These are phyloP conservation scores for Mollisiaceae sp. DNA, from an alignment of 2,329 filamentous ascomycete genomes.

Conservation along the genomic window DNA sequence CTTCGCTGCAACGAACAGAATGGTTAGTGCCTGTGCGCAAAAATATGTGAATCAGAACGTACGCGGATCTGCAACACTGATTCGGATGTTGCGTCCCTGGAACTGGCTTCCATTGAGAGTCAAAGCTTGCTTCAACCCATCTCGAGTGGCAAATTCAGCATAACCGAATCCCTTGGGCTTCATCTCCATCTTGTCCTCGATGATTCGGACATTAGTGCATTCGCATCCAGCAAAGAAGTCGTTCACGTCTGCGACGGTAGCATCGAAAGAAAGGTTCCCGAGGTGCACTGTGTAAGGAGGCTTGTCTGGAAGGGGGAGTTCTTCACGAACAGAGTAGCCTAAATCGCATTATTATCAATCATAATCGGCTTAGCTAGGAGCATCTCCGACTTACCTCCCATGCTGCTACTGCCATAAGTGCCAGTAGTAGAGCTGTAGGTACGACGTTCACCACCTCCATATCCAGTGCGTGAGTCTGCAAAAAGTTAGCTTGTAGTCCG, in stretches of 20 bases:
- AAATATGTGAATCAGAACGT: constrained; percentile 51
- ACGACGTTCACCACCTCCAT: constrained; percentile 40
- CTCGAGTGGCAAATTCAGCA: constrained; percentile 86
- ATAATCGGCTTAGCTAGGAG: constrained; percentile 23
- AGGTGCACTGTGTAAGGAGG: constrained; percentile 96
- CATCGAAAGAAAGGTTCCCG: constrained; percentile 95
- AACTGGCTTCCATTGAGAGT: constrained; percentile 81
- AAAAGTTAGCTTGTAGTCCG: constrained; percentile 22
- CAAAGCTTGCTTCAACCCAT: constrained; percentile 91
- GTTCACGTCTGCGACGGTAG: constrained; percentile 79
- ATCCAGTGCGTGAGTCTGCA: constrained; percentile 43
- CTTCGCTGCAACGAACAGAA: constrained; percentile 67
- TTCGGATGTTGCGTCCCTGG: constrained; percentile 86
- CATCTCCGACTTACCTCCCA: constrained; percentile 37
- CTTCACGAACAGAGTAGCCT: constrained; percentile 72
- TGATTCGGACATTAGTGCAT: constrained; percentile 90
- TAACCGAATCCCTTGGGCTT: constrained; percentile 99
- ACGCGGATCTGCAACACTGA: constrained; percentile 98
- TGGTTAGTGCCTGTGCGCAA: constrained; percentile 18
- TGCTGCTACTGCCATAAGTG: constrained; percentile 39
- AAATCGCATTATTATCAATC: constrained; percentile 10
- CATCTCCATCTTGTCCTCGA: constrained; percentile 92
- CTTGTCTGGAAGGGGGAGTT: constrained; percentile 84
- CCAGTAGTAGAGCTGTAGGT: constrained; percentile 42
- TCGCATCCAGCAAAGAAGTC: constrained; percentile 87